Base-by-base conservation (phyloP, 192 early-diverging fungal genomes). In the Coemansia sp. region DNA sequence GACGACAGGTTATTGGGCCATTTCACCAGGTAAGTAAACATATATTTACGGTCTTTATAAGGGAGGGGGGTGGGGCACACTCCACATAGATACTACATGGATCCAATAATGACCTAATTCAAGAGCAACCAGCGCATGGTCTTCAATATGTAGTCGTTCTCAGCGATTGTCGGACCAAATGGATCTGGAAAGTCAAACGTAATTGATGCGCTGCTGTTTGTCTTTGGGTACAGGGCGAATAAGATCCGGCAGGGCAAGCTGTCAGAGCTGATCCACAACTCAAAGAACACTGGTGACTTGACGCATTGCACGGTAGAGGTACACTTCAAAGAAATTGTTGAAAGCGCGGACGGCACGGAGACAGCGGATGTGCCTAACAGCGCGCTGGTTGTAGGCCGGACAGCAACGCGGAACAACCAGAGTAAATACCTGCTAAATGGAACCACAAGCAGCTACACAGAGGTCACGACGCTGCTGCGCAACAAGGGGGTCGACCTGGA, bases 151-250 rank as follows among this genome's bases (percentile, higher is more conserved):
- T 74, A 82, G 68, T 85, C 85, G 22, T 84, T 85, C 48, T 87
- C 85, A n/a, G 82, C 85, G 6, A 85, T 99, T 53, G 96, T 98
- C 12, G 97, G 97, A 5, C 97, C 95, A 3, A 99, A 99, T 60
- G 96, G 96, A 27, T 96, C 93, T 12, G 97, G 96, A 49, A 99
- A 99, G 82, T 96, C 94, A 25, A 99, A 98, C 67, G 97, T 99
- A 12, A 98, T 99, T 60, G 97, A 99, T 67, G 90, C 94, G 0
- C 81, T 99, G 53, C 75, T 99, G 27, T 99, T 99, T 74, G 97
- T 99, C 34, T 99, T 99, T 88, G 97, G 97, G 18, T 97, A 94
- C 82, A 86, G 93, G 49, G 95, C 97, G 5, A 93, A 89, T 82
- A 98, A 98, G 74, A 94, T 99, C 85, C 86, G 95, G 31, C 97